These are phyloP conservation scores for Colletotrichum orchidophilum DNA, from an alignment of 2,329 filamentous ascomycete species.

Conservation along the genomic window DNA sequence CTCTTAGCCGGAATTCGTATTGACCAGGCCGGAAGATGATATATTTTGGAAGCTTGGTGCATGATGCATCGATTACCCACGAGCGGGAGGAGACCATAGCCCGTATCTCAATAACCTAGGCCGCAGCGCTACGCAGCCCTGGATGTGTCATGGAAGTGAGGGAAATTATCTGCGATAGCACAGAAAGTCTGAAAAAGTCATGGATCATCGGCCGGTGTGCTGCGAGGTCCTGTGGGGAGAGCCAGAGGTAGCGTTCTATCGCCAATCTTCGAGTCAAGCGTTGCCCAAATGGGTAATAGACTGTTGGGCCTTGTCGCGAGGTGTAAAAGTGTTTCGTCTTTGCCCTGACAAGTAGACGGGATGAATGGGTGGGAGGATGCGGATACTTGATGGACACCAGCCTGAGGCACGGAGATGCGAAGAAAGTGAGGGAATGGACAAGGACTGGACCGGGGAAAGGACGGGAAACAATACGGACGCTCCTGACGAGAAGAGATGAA, in stretches of 20 bases:
- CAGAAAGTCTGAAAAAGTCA: slow-evolving; percentile 24
- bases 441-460: background rate
- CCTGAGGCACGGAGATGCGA: slow-evolving; percentile 16
- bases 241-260: slow-evolving; percentile 23
- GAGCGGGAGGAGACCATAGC: background rate
- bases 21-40: background rate
- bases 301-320: slow-evolving; percentile 26
- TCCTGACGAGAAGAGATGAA: slow-evolving; percentile 15
- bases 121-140: background rate
- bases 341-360: slow-evolving; percentile 10
- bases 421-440: slow-evolving; percentile 11
- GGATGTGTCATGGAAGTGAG: slow-evolving; percentile 10
- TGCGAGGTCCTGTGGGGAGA: slow-evolving; percentile 17
- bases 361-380: background rate
- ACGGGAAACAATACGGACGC: background rate
- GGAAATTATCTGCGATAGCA: slow-evolving; percentile 23
- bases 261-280: slow-evolving; percentile 32
- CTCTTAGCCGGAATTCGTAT: background rate
- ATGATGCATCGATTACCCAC: background rate
- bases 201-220: slow-evolving; percentile 30
- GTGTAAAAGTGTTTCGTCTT: slow-evolving; percentile 27
- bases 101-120: background rate
- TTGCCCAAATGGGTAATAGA: slow-evolving; percentile 21
- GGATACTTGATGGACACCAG: background rate
- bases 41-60: background rate